Evolutionary conservation across 1,284 basidiomycete species (phyloP).

Genomic region (Omphalotus olearius): DNA sequence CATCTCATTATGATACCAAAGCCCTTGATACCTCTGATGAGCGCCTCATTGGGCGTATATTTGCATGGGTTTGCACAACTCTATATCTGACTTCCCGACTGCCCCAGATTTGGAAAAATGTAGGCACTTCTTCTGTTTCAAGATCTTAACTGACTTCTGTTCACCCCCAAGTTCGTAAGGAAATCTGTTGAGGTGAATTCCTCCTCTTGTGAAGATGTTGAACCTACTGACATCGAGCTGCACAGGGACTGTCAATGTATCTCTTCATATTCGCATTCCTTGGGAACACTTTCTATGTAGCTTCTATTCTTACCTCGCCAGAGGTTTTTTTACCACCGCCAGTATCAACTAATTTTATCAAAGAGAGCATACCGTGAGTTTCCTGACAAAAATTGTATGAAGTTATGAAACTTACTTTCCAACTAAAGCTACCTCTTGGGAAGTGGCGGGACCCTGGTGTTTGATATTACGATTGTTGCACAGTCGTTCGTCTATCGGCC

Average conservation of each 20-base stretch:
- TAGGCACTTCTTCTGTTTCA: slow-evolving; percentile 39
- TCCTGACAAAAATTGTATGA: neutral
- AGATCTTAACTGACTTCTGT: slow-evolving; percentile 6
- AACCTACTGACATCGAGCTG: neutral
- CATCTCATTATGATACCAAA: slow-evolving; percentile 8
- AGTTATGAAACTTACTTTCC: no score
- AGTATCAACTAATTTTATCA: slow-evolving; percentile 54
- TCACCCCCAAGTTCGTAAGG: slow-evolving; percentile 71
- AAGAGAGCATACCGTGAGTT: slow-evolving; percentile 73
- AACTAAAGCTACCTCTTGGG: slow-evolving; percentile 73
- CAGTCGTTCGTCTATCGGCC: slow-evolving; percentile 49
- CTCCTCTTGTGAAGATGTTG: slow-evolving; percentile 3
- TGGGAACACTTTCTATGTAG: slow-evolving; percentile 87
- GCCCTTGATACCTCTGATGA: slow-evolving; percentile 37
- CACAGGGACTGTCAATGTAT: slow-evolving; percentile 83
- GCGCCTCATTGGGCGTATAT: slow-evolving; percentile 78
- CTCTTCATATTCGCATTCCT: slow-evolving; percentile 90
- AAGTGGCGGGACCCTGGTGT: slow-evolving; percentile 84
- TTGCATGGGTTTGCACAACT: slow-evolving; percentile 89
- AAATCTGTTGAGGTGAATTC: slow-evolving; percentile 79
- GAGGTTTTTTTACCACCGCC: slow-evolving; percentile 48
- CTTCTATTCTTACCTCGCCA: slow-evolving; percentile 74
- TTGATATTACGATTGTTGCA: slow-evolving; percentile 80
- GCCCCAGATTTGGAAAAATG: slow-evolving; percentile 97
- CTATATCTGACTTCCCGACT: slow-evolving; percentile 88